Percentiles rank a stretch among this genome's conserved stretches.
Evolutionary conservation across 768 basidiomycete species (phyloP).

Genomic region (Panus rudis): DNA sequence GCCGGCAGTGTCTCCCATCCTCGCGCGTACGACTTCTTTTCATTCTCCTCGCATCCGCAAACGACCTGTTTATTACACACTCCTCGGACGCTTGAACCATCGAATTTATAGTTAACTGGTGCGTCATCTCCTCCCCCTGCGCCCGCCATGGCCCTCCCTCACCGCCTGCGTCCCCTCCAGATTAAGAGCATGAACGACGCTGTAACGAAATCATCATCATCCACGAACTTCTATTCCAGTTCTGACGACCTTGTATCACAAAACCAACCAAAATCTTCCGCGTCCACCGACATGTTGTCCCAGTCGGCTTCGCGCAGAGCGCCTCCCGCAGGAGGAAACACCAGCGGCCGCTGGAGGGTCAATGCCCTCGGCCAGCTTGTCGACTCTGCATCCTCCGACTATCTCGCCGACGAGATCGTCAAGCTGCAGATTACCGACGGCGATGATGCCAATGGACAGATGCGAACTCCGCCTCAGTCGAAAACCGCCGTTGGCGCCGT

Average conservation of each 20-base stretch:
- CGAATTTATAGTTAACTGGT: slow-evolving; percentile 49
- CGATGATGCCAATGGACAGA: slow-evolving; percentile 43
- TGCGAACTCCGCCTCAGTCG: slow-evolving; percentile 64
- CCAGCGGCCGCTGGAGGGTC: slow-evolving; percentile 53
- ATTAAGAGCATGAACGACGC: slow-evolving; percentile 50
- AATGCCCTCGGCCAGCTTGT: slow-evolving; percentile 58
- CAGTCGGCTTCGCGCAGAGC: slow-evolving; percentile 26
- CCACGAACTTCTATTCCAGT: slow-evolving; percentile 31
- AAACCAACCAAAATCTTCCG: slow-evolving; percentile 25
- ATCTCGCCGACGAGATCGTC: slow-evolving; percentile 70
- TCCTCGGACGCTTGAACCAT: slow-evolving; percentile 30
- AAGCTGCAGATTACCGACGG: slow-evolving; percentile 55
- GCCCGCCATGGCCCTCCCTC: slow-evolving; percentile 16
- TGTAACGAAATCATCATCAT: slow-evolving; percentile 49
- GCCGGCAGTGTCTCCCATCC: slow-evolving; percentile 16
- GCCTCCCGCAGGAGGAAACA: slow-evolving; percentile 28
- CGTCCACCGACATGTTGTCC: slow-evolving; percentile 18
- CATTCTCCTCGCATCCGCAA: slow-evolving; percentile 29
- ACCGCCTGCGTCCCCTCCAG: slow-evolving; percentile 31
- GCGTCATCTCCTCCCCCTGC: slow-evolving; percentile 19
- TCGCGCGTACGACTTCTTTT: slow-evolving; percentile 49
- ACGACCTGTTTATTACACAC: slow-evolving; percentile 43
- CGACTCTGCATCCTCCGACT: slow-evolving; percentile 51
- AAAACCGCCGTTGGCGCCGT: slow-evolving; percentile 46
- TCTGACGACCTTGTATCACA: slow-evolving; percentile 25